Conservation (phyloP, 495 filamentous ascomycete genomes). For the Penicillium canariense region DNA sequence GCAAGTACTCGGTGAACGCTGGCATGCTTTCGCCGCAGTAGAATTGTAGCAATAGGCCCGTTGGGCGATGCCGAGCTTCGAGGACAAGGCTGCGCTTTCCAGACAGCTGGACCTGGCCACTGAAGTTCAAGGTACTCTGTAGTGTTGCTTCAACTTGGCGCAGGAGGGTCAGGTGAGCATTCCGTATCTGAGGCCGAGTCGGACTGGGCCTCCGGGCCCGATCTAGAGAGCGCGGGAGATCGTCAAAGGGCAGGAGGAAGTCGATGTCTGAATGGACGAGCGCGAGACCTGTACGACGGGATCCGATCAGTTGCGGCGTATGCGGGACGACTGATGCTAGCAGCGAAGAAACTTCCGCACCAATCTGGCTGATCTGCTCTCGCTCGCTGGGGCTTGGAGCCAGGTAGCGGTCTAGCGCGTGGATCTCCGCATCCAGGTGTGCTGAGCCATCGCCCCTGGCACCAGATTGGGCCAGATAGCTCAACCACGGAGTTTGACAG, state of each 20-base stretch:
- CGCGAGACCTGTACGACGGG: conserved; percentile 52
- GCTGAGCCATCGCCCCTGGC: conserved; percentile 15
- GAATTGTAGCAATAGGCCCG: conserved; percentile 51
- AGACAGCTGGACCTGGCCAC: conserved; percentile 6
- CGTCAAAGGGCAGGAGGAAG: conserved; percentile 33
- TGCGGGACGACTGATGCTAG: conserved; percentile 22
- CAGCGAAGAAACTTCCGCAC: conserved; percentile 22
- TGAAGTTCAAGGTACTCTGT: conserved; percentile 11
- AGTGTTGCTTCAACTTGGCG: conserved; percentile 23
- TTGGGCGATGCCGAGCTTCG: conserved; percentile 37
- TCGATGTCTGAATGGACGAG: conserved; percentile 52
- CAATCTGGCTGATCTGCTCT: conserved; percentile 25
- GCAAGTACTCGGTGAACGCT: conserved; percentile 38
- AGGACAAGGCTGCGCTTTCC: conserved; percentile 26
- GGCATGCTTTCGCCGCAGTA: conserved; percentile 34
- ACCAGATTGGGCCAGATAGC: conserved; percentile 6
- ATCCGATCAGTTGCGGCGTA: conserved; percentile 49
- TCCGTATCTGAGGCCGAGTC: conserved; percentile 28
- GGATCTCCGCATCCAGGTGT: conserved; percentile 45
- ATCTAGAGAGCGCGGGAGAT: conserved; percentile 17
- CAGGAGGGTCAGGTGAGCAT: conserved; percentile 22
- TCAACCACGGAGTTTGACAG: conserved; percentile 36
- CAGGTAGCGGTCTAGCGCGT: conserved; percentile 45
- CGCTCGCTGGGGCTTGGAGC: conserved; percentile 35
- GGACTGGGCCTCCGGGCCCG: conserved; percentile 32